These are phyloP conservation scores for Trematosphaeria pertusa DNA, from an alignment of 2,329 filamentous ascomycete species.

Conservation along the genomic window DNA sequence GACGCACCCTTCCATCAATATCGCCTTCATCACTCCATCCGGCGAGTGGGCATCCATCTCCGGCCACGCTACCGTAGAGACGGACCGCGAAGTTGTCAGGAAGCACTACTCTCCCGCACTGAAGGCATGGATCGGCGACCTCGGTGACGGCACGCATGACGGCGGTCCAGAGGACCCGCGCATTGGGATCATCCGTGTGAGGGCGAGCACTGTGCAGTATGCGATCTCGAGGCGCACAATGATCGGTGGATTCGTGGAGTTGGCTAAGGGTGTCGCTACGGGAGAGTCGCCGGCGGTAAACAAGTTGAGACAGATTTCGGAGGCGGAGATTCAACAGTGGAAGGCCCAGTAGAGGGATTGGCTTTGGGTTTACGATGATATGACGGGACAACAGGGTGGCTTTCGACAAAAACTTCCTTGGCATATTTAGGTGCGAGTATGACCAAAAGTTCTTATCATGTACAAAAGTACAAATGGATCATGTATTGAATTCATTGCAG, in stretches of 20 bases:
- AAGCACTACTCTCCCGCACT: slow-evolving; percentile 74
- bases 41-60: slow-evolving; percentile 89
- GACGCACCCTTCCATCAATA: slow-evolving; percentile 76
- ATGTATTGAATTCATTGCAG: too few species aligned
- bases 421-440: too few species aligned
- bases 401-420: too few species aligned
- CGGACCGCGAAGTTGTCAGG: slow-evolving; percentile 70
- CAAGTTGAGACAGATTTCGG: slow-evolving; percentile 75
- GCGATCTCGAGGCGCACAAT: slow-evolving; percentile 68
- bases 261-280: slow-evolving; percentile 77
- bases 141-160: slow-evolving; percentile 79
- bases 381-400: neutral
- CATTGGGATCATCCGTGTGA: slow-evolving; percentile 80
- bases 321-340: slow-evolving; percentile 52
- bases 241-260: slow-evolving; percentile 69
- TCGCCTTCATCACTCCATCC: slow-evolving; percentile 76
- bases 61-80: slow-evolving; percentile 73
- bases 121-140: slow-evolving; percentile 86
- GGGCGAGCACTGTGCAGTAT: slow-evolving; percentile 75
- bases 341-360: slow-evolving; percentile 33
- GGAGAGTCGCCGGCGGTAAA: slow-evolving; percentile 76
- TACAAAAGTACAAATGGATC: too few species aligned
- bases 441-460: too few species aligned
- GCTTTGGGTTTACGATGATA: neutral
- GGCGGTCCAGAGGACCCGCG: slow-evolving; percentile 82